phyloP scores from a whole-genome alignment of 495 filamentous ascomycete genomes.

The Lasiosphaeria ovina region DNA sequence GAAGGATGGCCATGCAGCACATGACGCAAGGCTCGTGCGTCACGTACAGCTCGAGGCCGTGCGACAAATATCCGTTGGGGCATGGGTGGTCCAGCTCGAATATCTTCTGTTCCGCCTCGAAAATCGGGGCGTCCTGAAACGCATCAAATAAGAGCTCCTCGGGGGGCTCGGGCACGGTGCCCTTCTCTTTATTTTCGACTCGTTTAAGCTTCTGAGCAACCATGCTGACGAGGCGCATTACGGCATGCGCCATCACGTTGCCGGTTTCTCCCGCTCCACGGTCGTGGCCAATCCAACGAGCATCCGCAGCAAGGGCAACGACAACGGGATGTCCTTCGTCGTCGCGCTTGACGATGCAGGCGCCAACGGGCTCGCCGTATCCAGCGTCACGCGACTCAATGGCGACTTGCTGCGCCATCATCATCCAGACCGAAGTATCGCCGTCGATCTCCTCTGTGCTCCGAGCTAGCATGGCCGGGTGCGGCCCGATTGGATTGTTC shows the following conservation, averaged over 20 bases:
- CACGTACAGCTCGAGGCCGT: conserved; percentile 83
- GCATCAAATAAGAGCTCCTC: conserved; percentile 41
- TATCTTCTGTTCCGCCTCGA: conserved; percentile 40
- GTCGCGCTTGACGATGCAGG: conserved; percentile 70
- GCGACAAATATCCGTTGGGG: conserved; percentile 85
- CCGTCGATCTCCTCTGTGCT: conserved; percentile 56
- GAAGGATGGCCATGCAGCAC: conserved; percentile 93
- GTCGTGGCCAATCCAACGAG: conserved; percentile 57
- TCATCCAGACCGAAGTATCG: conserved; percentile 61
- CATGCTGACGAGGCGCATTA: conserved; percentile 84
- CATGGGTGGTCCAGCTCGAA: conserved; percentile 45
- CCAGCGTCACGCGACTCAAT: conserved; percentile 52
- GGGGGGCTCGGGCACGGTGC: conserved; percentile 21
- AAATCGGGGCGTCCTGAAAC: conserved; percentile 44
- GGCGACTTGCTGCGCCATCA: conserved; percentile 64
- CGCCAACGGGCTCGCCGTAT: conserved; percentile 69
- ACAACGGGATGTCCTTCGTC: conserved; percentile 50
- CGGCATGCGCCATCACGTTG: conserved; percentile 77
- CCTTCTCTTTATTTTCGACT: conserved; percentile 35
- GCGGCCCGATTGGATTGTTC: conserved; percentile 72
- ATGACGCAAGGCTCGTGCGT: conserved; percentile 95
- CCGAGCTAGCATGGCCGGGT: conserved; percentile 59
- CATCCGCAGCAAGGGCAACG: conserved; percentile 70
- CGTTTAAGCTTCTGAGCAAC: conserved; percentile 68
- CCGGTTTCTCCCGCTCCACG: conserved; percentile 47